These are phyloP conservation scores for Alternaria brassicicola DNA, from an alignment of 2,329 filamentous ascomycete genomes.

Conservation along the genomic window DNA sequence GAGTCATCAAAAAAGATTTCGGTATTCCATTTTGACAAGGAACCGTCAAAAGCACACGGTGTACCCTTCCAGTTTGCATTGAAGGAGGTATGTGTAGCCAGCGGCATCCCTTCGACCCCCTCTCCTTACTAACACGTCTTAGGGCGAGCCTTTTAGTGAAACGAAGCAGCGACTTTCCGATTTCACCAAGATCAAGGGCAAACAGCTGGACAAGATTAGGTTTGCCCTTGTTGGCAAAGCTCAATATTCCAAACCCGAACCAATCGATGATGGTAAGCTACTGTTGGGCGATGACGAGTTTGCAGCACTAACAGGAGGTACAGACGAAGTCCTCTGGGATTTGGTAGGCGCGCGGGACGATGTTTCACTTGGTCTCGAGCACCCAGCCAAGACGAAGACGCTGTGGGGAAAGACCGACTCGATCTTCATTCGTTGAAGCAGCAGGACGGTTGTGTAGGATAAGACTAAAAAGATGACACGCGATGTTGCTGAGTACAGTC, in stretches of 20 bases:
- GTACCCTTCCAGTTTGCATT: constrained; percentile 90
- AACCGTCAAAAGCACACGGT: constrained; percentile 81
- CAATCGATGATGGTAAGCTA: constrained; percentile 82
- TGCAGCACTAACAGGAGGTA: constrained; percentile 13
- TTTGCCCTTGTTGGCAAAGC: constrained; percentile 75
- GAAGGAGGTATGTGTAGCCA: constrained; percentile 65
- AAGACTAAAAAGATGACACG: constrained; percentile 6
- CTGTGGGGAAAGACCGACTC: constrained; percentile 67
- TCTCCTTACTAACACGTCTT: constrained; percentile 30
- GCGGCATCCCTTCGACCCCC: neutral
- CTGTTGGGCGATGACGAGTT: neutral
- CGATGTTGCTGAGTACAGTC: neutral
- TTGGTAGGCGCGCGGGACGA: constrained; percentile 48
- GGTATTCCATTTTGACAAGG: constrained; percentile 91
- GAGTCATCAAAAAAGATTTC: constrained; percentile 71
- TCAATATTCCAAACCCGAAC: constrained; percentile 77
- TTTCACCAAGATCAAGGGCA: constrained; percentile 92
- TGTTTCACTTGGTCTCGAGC: constrained; percentile 61
- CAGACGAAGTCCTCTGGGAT: constrained; percentile 56
- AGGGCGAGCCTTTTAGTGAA: constrained; percentile 86
- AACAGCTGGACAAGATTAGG: constrained; percentile 98
- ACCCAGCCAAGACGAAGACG: constrained; percentile 65
- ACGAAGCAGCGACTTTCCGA: constrained; percentile 95
- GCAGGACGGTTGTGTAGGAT: constrained; percentile 29
- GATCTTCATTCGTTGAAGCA: constrained; percentile 63